Percentiles rank a stretch among this genome's conserved stretches.
Evolutionary conservation across 202 grass and related monocot species (phyloP).

Genomic region (Miscanthus sacchariflorus): DNA sequence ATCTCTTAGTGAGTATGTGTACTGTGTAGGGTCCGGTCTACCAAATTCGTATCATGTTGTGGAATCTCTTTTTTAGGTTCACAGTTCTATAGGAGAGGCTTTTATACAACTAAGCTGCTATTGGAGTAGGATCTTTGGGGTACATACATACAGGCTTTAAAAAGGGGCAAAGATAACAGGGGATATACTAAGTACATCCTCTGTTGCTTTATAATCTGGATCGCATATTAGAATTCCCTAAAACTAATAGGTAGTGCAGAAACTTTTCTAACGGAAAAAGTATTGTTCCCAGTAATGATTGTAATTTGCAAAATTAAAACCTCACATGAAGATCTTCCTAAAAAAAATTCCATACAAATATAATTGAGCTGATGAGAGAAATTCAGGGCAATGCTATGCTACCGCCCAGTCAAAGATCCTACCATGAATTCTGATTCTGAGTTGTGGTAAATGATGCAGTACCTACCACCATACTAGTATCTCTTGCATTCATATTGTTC

Average conservation of each 20-base stretch:
- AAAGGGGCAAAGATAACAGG: neutral
- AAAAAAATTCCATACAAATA: neutral
- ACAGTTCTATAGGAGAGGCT: constrained; percentile 37
- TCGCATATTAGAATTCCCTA: neutral
- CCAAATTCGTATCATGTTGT: constrained; percentile 29
- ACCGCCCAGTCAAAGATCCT: constrained; percentile 28
- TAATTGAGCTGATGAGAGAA: neutral
- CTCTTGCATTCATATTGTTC: constrained; percentile 43
- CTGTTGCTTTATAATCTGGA: constrained; percentile 32
- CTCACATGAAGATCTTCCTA: neutral
- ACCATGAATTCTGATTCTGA: neutral
- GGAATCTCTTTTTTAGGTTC: constrained; percentile 26
- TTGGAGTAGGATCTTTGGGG: constrained; percentile 28
- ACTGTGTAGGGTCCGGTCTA: constrained; percentile 35
- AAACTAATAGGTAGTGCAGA: neutral
- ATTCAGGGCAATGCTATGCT: neutral
- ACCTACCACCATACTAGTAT: constrained; percentile 23
- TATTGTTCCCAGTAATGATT: neutral
- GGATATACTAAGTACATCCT: constrained; percentile 1
- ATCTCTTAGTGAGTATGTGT: neutral
- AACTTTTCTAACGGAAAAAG: neutral
- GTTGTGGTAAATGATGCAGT: constrained; percentile 34
- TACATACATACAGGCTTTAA: neutral
- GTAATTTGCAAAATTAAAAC: neutral
- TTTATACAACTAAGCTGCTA: constrained; percentile 40